These are phyloP conservation scores for Monilinia fructicola DNA, from an alignment of 2,329 filamentous ascomycete genomes.

Conservation along the genomic window DNA sequence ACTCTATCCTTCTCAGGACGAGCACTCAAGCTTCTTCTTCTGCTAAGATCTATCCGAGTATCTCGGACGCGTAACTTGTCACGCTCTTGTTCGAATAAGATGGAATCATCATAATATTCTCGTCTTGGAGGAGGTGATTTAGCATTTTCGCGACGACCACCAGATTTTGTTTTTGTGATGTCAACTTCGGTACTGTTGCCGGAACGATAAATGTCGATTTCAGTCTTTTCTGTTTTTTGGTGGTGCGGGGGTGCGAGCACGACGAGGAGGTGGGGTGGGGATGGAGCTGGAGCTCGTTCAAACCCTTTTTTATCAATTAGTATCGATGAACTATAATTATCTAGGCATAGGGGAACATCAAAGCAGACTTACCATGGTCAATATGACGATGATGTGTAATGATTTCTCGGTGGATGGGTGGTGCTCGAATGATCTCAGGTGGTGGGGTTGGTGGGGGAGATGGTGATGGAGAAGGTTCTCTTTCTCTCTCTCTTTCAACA, in stretches of 20 bases:
- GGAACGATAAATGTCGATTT: conserved; percentile 61
- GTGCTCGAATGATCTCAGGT: conserved; percentile 64
- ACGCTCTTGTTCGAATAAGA: conserved; percentile 55
- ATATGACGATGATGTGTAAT: conserved; percentile 80
- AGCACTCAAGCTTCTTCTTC: conserved; percentile 36
- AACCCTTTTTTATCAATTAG: conserved; percentile 33
- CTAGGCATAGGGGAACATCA: background rate
- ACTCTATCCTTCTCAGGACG: conserved; percentile 32
- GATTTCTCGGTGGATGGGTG: conserved; percentile 82
- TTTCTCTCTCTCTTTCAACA: conserved; percentile 29
- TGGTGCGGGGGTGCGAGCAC: conserved; percentile 35
- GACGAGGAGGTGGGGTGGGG: conserved; percentile 27
- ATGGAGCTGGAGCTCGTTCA: conserved; percentile 32
- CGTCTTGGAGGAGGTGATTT: conserved; percentile 32
- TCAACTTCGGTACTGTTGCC: conserved; percentile 58
- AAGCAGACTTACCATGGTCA: conserved; percentile 69
- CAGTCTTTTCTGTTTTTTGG: conserved; percentile 47
- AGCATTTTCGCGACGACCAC: conserved; percentile 29
- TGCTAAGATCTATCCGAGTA: conserved; percentile 32
- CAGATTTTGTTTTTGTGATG: conserved; percentile 42
- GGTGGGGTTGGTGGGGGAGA: conserved; percentile 31
- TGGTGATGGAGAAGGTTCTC: conserved; percentile 35
- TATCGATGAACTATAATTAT: conserved; percentile 8
- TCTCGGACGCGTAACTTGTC: conserved; percentile 43
- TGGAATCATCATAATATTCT: conserved; percentile 61